Percentiles rank a stretch among this genome's conserved stretches.
phyloP scores from a whole-genome alignment of 2,329 filamentous ascomycete genomes.

The Cordyceps tenuipes region DNA sequence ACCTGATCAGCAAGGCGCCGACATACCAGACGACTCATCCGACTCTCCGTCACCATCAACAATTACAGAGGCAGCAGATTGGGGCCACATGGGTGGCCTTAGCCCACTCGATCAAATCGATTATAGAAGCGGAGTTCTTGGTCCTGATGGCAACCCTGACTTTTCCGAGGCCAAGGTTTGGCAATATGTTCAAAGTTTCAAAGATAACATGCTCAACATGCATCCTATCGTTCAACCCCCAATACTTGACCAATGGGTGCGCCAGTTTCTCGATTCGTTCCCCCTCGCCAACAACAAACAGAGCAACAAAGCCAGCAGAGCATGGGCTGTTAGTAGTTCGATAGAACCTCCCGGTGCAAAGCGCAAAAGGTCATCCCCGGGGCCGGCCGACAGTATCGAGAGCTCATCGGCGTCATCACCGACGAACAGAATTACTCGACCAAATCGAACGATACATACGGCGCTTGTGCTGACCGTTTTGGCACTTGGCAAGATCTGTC shows the following conservation, averaged over 20 bases:
- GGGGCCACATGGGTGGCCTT: slow-evolving; percentile 49
- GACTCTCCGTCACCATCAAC: slow-evolving; percentile 47
- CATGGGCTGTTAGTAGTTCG: slow-evolving; percentile 25
- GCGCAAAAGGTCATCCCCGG: slow-evolving; percentile 46
- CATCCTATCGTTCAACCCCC: slow-evolving; percentile 52
- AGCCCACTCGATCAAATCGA: slow-evolving; percentile 36
- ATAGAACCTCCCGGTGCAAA: slow-evolving; percentile 33
- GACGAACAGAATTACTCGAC: slow-evolving; percentile 36
- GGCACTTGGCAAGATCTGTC: slow-evolving; percentile 77
- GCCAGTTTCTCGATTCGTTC: slow-evolving; percentile 41
- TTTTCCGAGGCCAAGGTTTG: slow-evolving; percentile 43
- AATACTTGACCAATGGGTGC: slow-evolving; percentile 45
- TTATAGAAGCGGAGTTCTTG: slow-evolving; percentile 29
- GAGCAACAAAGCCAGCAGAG: slow-evolving; percentile 24
- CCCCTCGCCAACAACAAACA: slow-evolving; percentile 23
- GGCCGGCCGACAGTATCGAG: slow-evolving; percentile 25
- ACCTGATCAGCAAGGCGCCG: slow-evolving; percentile 30
- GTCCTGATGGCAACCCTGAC: slow-evolving; percentile 43
- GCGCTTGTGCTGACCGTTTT: slow-evolving; percentile 76
- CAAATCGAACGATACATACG: slow-evolving; percentile 63
- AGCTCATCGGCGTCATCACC: slow-evolving; percentile 21
- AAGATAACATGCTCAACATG: slow-evolving; percentile 55
- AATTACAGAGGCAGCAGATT: slow-evolving; percentile 45
- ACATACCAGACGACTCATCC: slow-evolving; percentile 40
- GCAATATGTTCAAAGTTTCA: slow-evolving; percentile 48